Conservation (phyloP, 2,329 filamentous ascomycete genomes). For the Fusarium burgessii region DNA sequence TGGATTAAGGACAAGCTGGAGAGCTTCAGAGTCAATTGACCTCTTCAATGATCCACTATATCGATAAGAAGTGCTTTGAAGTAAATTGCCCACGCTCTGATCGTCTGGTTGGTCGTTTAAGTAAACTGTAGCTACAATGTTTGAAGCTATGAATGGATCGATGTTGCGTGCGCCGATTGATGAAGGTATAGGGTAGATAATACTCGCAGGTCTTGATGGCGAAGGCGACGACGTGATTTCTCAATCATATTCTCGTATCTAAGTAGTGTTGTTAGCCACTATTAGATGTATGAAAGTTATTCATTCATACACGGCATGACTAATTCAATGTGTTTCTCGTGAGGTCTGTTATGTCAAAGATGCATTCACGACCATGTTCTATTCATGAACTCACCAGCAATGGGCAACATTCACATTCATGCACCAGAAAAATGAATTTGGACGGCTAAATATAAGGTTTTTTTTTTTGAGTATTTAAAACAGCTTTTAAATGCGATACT, state of each 20-base stretch:
- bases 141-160: neutral
- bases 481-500: accelerated
- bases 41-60: accelerated
- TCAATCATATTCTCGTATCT: neutral
- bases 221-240: accelerated
- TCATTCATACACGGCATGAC: accelerated
- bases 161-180: accelerated
- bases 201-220: accelerated
- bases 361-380: accelerated
- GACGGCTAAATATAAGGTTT: accelerated
- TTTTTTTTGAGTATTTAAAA: accelerated
- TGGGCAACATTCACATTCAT: accelerated
- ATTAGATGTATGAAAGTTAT: accelerated
- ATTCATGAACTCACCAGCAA: accelerated
- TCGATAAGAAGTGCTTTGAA: accelerated
- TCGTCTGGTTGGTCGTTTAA: neutral
- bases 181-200: neutral
- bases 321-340: accelerated
- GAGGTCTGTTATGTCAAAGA: accelerated
- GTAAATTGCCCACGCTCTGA: accelerated
- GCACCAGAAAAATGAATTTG: accelerated
- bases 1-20: neutral
- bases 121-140: too few relatives aligned
- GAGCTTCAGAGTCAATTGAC: neutral
- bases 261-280: accelerated